A percentile compares a stretch with the other conserved stretches of the same genome.
Conservation (phyloP, 78 protist genomes). For the Paratrimastix pyriformis region DNA sequence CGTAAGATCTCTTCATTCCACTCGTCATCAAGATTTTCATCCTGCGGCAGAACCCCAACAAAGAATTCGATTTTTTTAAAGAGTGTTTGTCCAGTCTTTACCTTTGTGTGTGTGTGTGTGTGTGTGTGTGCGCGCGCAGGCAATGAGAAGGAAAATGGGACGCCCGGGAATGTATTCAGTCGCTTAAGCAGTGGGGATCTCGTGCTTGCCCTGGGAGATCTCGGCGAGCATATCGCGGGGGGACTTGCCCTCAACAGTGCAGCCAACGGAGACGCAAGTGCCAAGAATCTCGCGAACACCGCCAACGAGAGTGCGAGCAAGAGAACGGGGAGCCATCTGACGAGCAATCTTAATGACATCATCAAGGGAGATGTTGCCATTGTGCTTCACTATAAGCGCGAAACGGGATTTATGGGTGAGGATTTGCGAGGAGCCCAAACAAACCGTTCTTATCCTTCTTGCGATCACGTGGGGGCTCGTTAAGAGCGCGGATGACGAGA, state of each 20-base stretch:
- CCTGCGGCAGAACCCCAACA: too few species aligned
- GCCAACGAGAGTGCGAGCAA: slow-evolving; percentile 73
- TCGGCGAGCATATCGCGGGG: slow-evolving; percentile 66
- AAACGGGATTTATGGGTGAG: background rate
- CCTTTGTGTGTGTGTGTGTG: too few species aligned
- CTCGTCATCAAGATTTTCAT: too few species aligned
- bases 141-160: too few species aligned
- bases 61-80: too few species aligned
- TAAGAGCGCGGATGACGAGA: slow-evolving; percentile 85
- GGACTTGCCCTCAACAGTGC: slow-evolving; percentile 82
- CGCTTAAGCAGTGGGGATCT: background rate
- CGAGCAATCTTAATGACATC: slow-evolving; percentile 77
- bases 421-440: background rate
- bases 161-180: too few species aligned
- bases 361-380: slow-evolving; percentile 84
- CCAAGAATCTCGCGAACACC: slow-evolving; percentile 93
- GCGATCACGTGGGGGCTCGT: slow-evolving; percentile 96
- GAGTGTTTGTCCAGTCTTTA: too few species aligned
- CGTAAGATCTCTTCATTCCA: too few species aligned
- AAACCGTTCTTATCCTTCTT: slow-evolving; percentile 92
- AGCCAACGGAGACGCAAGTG: slow-evolving; percentile 86
- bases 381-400: slow-evolving; percentile 64
- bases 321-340: slow-evolving; percentile 66
- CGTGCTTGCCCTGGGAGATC: slow-evolving; percentile 38
- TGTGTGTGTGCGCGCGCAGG: too few species aligned